A percentile compares a stretch with the other conserved stretches of the same genome.
phyloP scores from a whole-genome alignment of 441 rosid genomes.

The Pelargonium exstipulatum region DNA sequence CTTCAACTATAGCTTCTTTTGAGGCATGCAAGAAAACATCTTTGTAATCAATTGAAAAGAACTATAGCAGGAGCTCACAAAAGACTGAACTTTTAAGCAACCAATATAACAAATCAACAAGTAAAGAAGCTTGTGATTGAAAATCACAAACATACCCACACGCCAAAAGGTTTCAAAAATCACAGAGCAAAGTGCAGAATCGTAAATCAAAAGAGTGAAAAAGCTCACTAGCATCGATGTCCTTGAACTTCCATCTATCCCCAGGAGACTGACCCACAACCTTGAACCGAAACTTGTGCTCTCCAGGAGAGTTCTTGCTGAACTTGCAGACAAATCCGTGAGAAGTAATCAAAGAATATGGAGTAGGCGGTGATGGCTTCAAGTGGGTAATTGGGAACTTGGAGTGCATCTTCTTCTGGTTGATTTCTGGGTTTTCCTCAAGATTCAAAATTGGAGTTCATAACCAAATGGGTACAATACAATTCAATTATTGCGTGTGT shows the following conservation, averaged over 20 bases:
- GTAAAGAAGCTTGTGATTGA: conserved; percentile 1
- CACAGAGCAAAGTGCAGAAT: background rate
- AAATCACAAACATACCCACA: background rate
- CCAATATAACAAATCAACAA: background rate
- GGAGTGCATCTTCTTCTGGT: conserved; percentile 24
- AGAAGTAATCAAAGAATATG: conserved; percentile 23
- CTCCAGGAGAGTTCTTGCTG: conserved; percentile 19
- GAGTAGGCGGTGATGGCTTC: conserved; percentile 20
- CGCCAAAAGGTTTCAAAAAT: background rate
- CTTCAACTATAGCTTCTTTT: background rate
- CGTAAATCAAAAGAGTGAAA: background rate
- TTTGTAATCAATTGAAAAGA: background rate
- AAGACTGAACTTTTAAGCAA: background rate
- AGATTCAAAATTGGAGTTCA: conserved; percentile 11
- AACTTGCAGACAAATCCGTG: conserved; percentile 25
- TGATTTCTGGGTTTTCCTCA: conserved; percentile 10
- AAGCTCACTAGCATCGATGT: conserved; percentile 57
- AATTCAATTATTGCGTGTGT: background rate
- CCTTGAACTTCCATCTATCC: conserved; percentile 65
- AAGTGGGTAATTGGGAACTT: conserved; percentile 23
- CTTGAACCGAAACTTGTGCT: conserved; percentile 45
- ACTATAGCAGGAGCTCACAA: background rate
- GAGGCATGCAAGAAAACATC: background rate
- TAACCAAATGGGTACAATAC: background rate
- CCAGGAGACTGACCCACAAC: conserved; percentile 45